These are phyloP conservation scores for Fulvia fulva DNA, from an alignment of 2,329 filamentous ascomycete genomes.

Conservation along the genomic window DNA sequence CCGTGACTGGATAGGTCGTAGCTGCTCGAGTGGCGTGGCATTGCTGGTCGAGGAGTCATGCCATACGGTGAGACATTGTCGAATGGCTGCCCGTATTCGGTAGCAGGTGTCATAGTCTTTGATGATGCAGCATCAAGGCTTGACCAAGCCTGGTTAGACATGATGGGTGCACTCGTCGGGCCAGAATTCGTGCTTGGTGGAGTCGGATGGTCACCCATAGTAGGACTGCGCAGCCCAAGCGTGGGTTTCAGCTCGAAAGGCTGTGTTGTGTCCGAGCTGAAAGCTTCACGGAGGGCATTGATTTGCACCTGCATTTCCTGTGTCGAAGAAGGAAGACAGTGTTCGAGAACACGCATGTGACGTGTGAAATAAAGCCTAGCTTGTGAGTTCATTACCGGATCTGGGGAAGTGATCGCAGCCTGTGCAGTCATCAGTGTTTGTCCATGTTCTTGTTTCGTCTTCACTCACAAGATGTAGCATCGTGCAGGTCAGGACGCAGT, in stretches of 20 bases:
- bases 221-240: slow-evolving; percentile 65
- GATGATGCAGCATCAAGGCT: slow-evolving; percentile 20
- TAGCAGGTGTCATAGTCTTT: slow-evolving; percentile 23
- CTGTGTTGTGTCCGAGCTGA: slow-evolving; percentile 78
- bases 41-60: slow-evolving; percentile 14
- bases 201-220: slow-evolving; percentile 43
- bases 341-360: slow-evolving; percentile 90
- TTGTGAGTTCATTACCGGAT: slow-evolving; percentile 79
- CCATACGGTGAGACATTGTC: slow-evolving; percentile 18
- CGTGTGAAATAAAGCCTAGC: slow-evolving; percentile 85
- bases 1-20: slow-evolving; percentile 20
- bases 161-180: slow-evolving; percentile 10
- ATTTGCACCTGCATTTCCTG: slow-evolving; percentile 88
- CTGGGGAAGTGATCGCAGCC: slow-evolving; percentile 90
- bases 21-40: slow-evolving; percentile 19
- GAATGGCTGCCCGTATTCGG: slow-evolving; percentile 22
- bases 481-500: slow-evolving; percentile 82
- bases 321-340: slow-evolving; percentile 74
- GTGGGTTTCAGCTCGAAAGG: slow-evolving; percentile 84
- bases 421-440: slow-evolving; percentile 9
- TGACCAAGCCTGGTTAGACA: slow-evolving; percentile 19
- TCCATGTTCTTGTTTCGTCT: background rate
- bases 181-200: slow-evolving; percentile 16
- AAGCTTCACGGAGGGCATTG: slow-evolving; percentile 81
- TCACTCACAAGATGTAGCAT: slow-evolving; percentile 82